Conservation (phyloP, 2,329 filamentous ascomycete species). For the Blumeria graminis region DNA sequence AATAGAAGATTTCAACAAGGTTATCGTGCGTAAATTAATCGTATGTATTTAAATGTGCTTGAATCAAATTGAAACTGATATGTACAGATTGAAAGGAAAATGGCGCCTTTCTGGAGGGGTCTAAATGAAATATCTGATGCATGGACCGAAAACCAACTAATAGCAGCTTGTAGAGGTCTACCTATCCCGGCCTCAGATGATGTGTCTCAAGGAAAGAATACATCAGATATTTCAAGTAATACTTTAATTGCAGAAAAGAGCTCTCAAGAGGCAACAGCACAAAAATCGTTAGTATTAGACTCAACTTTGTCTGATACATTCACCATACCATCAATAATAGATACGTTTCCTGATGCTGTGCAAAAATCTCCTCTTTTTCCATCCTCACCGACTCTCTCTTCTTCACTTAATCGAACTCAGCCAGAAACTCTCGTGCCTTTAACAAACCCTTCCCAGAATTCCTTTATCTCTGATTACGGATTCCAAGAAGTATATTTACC, state of each 20-base stretch:
- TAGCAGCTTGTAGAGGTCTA: slow-evolving; percentile 66
- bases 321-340: slow-evolving; percentile 28
- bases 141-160: slow-evolving; percentile 90
- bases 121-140: slow-evolving; percentile 68
- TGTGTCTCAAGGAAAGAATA: slow-evolving; percentile 28
- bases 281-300: slow-evolving; percentile 24
- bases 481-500: slow-evolving; percentile 62
- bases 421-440: slow-evolving; percentile 77
- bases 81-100: slow-evolving; percentile 60
- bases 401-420: slow-evolving; percentile 50
- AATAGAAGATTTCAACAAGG: slow-evolving; percentile 78
- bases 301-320: slow-evolving; percentile 56
- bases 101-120: slow-evolving; percentile 91
- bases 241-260: too few species aligned
- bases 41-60: slow-evolving; percentile 24
- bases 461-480: slow-evolving; percentile 43
- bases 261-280: too few species aligned
- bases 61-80: slow-evolving; percentile 4
- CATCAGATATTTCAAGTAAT: too few species aligned
- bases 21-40: slow-evolving; percentile 70
- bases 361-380: slow-evolving; percentile 23
- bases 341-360: slow-evolving; percentile 34
- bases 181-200: slow-evolving; percentile 68
- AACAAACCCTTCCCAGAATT: slow-evolving; percentile 47
- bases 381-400: slow-evolving; percentile 18